Base-by-base conservation (phyloP, 805 yeast species). In the Hanseniaspora jakobsenii region DNA sequence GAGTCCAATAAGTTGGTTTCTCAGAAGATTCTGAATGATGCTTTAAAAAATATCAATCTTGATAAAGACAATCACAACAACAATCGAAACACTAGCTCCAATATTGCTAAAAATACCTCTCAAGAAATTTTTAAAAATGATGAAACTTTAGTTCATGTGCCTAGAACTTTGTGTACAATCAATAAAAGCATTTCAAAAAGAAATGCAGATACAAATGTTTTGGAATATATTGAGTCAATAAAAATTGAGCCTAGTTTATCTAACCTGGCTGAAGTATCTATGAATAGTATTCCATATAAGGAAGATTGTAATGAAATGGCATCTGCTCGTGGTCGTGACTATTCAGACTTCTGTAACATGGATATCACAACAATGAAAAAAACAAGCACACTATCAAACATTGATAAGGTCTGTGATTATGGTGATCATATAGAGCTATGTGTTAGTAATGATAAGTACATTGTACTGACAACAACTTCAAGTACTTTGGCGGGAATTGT, bases 1-100 rank as follows among this genome's bases (percentile, higher is more conserved):
- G 30, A 26, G 14, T 35, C 34, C 16, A 17, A 22, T 7, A 39
- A 42, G 23, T 14, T 42, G 14, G 35, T 42, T 1, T 18, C 39
- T 1, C 46, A 42, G 29, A 42, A 36, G 26, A 19, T 42, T 7
- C 23, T 42, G 6, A 42, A 42, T 29, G 46, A 42, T 35, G 46
- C 46, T 22, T 18, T 42, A 9, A 27, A 36, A 29, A 42, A 23
- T 12, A 26, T 34, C 14, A 32, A 32, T 21, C 21, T 7, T 6
- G 32, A 16, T 13, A 10, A 24, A 24, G 27, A 24, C 27, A 10
- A 7, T 36, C 4, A 24, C 34, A 32, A 3, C 21, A 31, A 16
- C 17, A 13, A 31, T 31, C 4, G 7, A 13, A 31, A 31, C 21
- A 16, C 17, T 31, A 14, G 34, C 14, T n/a, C n/a, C n/a, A n/a